Evolutionary conservation across 2,329 filamentous ascomycete species (phyloP), one percentile per base, ranked within the genome.

Genomic region (Cercospora canescens): DNA sequence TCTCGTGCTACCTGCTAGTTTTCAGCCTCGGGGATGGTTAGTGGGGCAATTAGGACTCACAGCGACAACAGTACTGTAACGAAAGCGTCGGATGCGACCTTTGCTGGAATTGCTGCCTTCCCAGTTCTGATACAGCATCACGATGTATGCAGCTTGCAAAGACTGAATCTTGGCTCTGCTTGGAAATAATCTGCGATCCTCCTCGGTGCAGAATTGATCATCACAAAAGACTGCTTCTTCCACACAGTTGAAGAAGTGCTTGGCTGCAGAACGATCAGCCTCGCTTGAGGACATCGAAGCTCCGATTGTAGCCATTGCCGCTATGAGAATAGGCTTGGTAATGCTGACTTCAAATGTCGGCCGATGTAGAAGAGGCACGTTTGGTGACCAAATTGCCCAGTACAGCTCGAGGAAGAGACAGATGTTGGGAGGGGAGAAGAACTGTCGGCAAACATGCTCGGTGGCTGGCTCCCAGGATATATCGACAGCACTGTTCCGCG

Each of bases 121-220:
- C 62, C 62, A 64, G 34, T 64, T 64, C 62, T 60, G 62, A 14
- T 50, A 59, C 9, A 64, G 35, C 39, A 57, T 60, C 8, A 64
- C 62, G 45, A 60, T 30, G 37, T 64, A 64, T 6, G 62, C 55
- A 30, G 62, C 56, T 21, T 64, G 62, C 24, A 60, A n/a, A 34
- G 62, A 30, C 28, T 64, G 62, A 8, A 64, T 26, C 41, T 52
- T 60, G 2, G 26, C 45, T 16, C 24, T 39, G 41, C 30, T 57
- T 37, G 35, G 62, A 34, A 64, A 64, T 18, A 54, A 34, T 9
- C 21, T 52, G 30, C 28, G n/a, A 24, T 60, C 55, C 12, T 39
- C 54, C 11, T 59, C 37, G 11, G 35, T n/a, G 18, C 55, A 64
- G 30, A 64, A 64, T 16, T 64, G 39, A 14, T 64, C 62, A 21